Base-by-base conservation (phyloP, 257 asterid genomes). In the Solanum peruvianum region DNA sequence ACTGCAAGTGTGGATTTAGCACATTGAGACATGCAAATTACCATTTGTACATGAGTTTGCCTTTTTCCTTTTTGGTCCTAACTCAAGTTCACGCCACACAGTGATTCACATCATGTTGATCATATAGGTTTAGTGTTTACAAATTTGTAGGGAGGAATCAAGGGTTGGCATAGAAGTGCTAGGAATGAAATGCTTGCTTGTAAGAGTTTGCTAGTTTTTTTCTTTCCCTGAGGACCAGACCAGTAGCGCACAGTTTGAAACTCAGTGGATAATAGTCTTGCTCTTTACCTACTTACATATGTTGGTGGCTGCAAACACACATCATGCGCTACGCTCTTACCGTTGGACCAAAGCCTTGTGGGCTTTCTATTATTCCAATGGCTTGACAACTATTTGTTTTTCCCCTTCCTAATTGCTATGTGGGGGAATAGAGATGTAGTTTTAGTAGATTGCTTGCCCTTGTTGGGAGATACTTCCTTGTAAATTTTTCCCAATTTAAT, bases 1-100 rank as follows among this genome's bases (percentile, higher is more conserved):
- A 91, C 93, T 84, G 96, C 93, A 88, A 94, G 93, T 70, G 96
- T 91, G 86, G 98, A 92, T 87, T 87, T 91, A 82, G 92, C 90
- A 35, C 94, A 89, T 35, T 92, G 90, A 92, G 78, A 85, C 21
- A 11, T 44, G 23, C 72, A 72, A 72, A 23, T 78, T 64, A 84
- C 52, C 56, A 39, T 86, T 84, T 91, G 89, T 77, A 89, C 56
- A 92, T 86, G 92, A 11, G 66, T 31, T 27, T 21, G 29, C 64
- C 41, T 41, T 86, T 82, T 85, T 84, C 41, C 85, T 87, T 71
- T 81, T 62, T 49, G 83, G 70, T 80, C 73, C 16, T 15, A 52
- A 77, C 29, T 69, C 39, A 52, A 86, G 75, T 33, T 39, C 62
- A 82, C 87, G 88, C 83, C 86, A 25, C 83, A 56, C 88, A 86